A percentile compares a stretch with the other conserved stretches of the same genome.
These are phyloP conservation scores for Parathielavia hyrcaniae DNA, from an alignment of 495 filamentous ascomycete species.

Conservation along the genomic window DNA sequence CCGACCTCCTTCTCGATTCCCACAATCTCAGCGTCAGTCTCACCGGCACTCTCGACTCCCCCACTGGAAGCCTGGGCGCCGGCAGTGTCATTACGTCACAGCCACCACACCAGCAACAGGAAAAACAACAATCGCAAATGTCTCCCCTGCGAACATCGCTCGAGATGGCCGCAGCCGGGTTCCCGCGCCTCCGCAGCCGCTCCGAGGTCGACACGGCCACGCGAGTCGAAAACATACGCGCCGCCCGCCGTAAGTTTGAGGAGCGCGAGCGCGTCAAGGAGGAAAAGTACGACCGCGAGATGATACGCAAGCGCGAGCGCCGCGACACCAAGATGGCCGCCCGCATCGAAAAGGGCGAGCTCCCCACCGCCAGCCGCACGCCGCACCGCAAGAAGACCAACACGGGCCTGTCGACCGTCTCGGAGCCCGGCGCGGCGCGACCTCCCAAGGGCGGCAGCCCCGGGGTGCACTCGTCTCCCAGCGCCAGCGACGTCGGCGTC, in stretches of 20 bases:
- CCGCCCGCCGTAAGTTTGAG: constrained; percentile 49
- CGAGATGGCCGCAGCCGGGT: constrained; percentile 39
- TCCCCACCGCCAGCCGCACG: constrained; percentile 27
- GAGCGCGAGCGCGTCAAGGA: constrained; percentile 50
- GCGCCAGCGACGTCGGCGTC: background rate
- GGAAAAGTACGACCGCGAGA: constrained; percentile 51
- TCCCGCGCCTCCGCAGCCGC: constrained; percentile 47
- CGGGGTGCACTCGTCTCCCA: constrained; percentile 7
- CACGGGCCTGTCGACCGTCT: constrained; percentile 25
- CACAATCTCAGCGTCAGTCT: constrained; percentile 27
- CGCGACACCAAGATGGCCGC: constrained; percentile 43
- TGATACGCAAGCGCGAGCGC: constrained; percentile 47
- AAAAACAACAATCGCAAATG: constrained; percentile 26
- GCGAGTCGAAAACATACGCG: constrained; percentile 43
- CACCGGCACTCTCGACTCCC: constrained; percentile 27
- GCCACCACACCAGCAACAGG: constrained; percentile 8
- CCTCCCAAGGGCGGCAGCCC: background rate
- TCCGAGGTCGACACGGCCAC: constrained; percentile 45
- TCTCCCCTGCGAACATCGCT: constrained; percentile 48
- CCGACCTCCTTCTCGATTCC: constrained; percentile 32
- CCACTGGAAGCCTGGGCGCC: constrained; percentile 21
- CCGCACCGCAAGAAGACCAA: constrained; percentile 37
- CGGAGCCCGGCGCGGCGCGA: background rate
- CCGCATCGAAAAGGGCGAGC: constrained; percentile 38
- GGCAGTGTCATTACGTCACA: constrained; percentile 1